Evolutionary conservation across 176 grass and related monocot species (phyloP).

Genomic region (Leersia perrieri): DNA sequence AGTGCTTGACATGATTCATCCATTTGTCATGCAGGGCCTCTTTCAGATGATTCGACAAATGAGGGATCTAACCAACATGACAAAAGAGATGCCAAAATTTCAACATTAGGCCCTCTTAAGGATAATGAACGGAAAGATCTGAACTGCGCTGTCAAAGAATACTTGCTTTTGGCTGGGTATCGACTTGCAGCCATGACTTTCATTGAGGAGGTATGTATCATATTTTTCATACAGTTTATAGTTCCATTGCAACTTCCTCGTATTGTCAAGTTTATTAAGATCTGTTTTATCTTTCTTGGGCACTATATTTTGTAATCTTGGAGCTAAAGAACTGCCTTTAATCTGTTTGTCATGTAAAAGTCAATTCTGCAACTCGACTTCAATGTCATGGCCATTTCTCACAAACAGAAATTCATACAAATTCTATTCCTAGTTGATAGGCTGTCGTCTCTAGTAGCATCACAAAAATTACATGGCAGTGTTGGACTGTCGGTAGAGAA

Average conservation of each 20-base stretch:
- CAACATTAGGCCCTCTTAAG: conserved; percentile 80
- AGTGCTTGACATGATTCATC: conserved; percentile 33
- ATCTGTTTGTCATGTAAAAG: conserved; percentile 28
- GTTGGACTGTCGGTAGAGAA: neutral
- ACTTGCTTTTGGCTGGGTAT: conserved; percentile 95
- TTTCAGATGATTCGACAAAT: conserved; percentile 46
- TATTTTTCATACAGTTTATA: neutral
- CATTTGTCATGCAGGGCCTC: conserved; percentile 24
- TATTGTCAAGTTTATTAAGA: neutral
- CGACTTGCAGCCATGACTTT: conserved; percentile 94
- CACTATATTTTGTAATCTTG: neutral
- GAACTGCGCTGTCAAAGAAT: conserved; percentile 95
- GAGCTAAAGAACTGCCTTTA: neutral
- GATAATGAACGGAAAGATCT: conserved; percentile 80
- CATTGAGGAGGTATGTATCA: conserved; percentile 83
- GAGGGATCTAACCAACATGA: conserved; percentile 55
- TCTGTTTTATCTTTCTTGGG: conserved; percentile 24
- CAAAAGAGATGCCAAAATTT: conserved; percentile 59
- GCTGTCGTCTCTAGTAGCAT: neutral
- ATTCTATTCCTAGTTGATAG: neutral
- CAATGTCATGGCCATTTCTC: neutral
- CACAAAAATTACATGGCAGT: neutral
- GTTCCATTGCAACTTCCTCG: neutral
- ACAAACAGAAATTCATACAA: neutral
- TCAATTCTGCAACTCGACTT: neutral